Percentiles rank a stretch among this genome's conserved stretches.
These are phyloP conservation scores for Suillus discolor DNA, from an alignment of 768 basidiomycete species.

Conservation along the genomic window DNA sequence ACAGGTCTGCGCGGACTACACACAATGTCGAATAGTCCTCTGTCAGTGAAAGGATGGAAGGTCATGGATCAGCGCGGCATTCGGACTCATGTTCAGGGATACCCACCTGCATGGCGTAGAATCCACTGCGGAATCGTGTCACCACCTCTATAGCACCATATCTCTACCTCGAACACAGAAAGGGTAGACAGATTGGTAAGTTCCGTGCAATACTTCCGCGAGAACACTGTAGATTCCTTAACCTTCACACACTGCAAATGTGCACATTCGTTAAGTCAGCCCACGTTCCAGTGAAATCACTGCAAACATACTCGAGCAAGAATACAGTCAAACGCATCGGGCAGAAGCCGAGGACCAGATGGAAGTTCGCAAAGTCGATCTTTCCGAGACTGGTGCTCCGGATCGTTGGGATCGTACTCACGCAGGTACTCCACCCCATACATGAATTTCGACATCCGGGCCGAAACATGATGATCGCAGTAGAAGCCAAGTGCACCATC, in stretches of 20 bases:
- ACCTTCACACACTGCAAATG: conserved; percentile 62
- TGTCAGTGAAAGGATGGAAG: conserved; percentile 22
- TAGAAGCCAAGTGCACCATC: conserved; percentile 86
- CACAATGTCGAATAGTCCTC: conserved; percentile 79
- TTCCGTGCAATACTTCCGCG: conserved; percentile 81
- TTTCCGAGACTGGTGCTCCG: conserved; percentile 65
- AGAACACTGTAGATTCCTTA: conserved; percentile 81
- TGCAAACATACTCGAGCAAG: conserved; percentile 56
- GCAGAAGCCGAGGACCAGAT: conserved; percentile 74
- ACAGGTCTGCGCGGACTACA: conserved; percentile 77
- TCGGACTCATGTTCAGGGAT: background rate
- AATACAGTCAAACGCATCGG: conserved; percentile 84
- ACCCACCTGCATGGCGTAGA: conserved; percentile 48
- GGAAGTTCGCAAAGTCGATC: conserved; percentile 74
- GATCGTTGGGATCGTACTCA: conserved; percentile 63
- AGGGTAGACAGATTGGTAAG: conserved; percentile 74
- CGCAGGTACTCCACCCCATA: conserved; percentile 82
- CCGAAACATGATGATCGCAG: conserved; percentile 82
- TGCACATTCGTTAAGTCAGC: conserved; percentile 14
- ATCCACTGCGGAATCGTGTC: conserved; percentile 76
- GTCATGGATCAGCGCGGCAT: conserved; percentile 1
- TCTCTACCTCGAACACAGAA: conserved; percentile 81
- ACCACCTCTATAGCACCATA: conserved; percentile 85
- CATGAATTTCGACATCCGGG: conserved; percentile 78
- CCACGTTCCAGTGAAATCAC: conserved; percentile 3